These are phyloP conservation scores for Candolleomyces efflorescens DNA, from an alignment of 768 basidiomycete species.

Conservation along the genomic window DNA sequence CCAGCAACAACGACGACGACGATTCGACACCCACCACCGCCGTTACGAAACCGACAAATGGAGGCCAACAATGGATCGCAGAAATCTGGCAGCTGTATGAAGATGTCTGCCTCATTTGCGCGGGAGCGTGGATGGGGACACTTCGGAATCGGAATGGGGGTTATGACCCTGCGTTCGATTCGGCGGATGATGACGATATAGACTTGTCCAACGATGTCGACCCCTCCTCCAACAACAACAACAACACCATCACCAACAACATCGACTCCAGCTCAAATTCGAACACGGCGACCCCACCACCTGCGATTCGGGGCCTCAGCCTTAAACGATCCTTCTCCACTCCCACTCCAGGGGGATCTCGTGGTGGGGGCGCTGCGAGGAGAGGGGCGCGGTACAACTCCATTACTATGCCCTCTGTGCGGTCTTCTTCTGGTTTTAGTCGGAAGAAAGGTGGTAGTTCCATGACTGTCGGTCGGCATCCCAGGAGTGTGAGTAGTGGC, in stretches of 20 bases:
- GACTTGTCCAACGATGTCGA: not conserved
- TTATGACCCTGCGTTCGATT: not conserved
- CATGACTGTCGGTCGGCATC: not conserved
- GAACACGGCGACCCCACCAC: too few relatives aligned
- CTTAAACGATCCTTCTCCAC: not conserved
- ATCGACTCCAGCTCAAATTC: too few relatives aligned
- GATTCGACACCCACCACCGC: not conserved
- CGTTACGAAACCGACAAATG: not conserved
- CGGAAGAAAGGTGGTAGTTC: not conserved
- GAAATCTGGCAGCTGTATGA: conserved; percentile 83
- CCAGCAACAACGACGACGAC: too few relatives aligned
- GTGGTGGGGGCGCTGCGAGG: not conserved
- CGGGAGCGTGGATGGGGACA: conserved; percentile 74
- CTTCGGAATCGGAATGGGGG: conserved; percentile 35
- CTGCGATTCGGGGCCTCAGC: not conserved
- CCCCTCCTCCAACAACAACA: too few relatives aligned
- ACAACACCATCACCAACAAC: too few relatives aligned
- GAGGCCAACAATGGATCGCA: conserved; percentile 40
- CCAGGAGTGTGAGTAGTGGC: not conserved
- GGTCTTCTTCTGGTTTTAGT: not conserved
- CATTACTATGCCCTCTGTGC: not conserved
- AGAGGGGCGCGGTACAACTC: not conserved
- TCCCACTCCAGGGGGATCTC: not conserved
- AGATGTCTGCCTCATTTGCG: conserved; percentile 79
- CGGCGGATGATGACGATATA: not conserved